Evolutionary conservation across 768 basidiomycete species (phyloP), one percentile per base, ranked within the genome.

Genomic region (Serendipita sp.): DNA sequence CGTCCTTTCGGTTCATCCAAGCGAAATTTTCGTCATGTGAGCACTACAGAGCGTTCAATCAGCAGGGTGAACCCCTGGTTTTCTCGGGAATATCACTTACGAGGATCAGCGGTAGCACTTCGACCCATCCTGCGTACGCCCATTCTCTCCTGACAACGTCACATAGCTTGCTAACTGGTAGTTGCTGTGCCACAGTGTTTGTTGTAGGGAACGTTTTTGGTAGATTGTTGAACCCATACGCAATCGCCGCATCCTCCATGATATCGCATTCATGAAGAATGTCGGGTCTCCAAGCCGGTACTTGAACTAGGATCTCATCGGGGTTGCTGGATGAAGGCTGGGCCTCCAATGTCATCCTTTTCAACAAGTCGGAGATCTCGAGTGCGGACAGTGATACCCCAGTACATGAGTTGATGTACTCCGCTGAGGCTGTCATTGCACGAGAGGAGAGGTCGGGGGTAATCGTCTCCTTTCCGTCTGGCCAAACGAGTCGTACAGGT

Each of bases 21-120:
- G 83, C 87, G 71, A 97, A 99, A 76, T 97, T 98, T 76, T 99
- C 96, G 74, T 97, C 95, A 70, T 93, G 92, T 10, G 95, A 97
- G 75, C 95, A 99, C 93, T 97, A 70, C 29, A 11, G 37, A 44
- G 60, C 58, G 43, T 53, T 27, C 40, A 46, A 48, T 29, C 65
- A 31, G 0, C 5, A 29, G 65, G 13, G 45, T 64, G 45, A 62
- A 27, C 18, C 36, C 23, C 36, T 13, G 37, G 44, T 23, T 23
- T 23, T 23, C 23, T 23, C 23, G 53, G 2, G 31, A 55, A 46
- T 40, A 18, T 5, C 10, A 75, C 86, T 62, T 71, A 96, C 94
- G 67, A 99, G 79, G 71, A 92, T 98, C 65, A 98, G 80, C 23
- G 96, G 92, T 2, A 98, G 78, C 5, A 90, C 93, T 74, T 99